Conservation (phyloP, 345 rosid species). For the Arabidopsis arenosa region DNA sequence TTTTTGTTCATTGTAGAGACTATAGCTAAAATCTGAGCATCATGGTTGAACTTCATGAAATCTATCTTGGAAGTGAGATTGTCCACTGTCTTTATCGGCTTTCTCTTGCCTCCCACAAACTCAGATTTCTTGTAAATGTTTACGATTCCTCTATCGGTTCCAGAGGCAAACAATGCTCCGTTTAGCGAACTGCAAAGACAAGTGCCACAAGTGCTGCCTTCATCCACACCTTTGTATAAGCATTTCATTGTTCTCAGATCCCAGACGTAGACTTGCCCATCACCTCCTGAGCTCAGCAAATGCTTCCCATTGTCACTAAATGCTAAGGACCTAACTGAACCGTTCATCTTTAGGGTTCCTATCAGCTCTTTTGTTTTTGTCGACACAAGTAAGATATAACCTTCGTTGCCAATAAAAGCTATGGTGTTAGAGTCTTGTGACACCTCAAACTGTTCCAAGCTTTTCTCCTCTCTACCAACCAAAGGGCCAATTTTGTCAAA, state of each 20-base stretch:
- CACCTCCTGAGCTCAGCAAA: conserved; percentile 86
- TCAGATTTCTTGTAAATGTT: conserved; percentile 82
- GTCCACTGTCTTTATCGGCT: conserved; percentile 76
- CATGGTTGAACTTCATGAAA: conserved; percentile 80
- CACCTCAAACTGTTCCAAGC: conserved; percentile 88
- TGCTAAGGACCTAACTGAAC: conserved; percentile 76
- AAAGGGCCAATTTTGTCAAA: conserved; percentile 87
- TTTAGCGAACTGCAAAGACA: conserved; percentile 65
- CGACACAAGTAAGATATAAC: conserved; percentile 82
- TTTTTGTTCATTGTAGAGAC: conserved; percentile 79
- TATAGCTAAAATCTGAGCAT: conserved; percentile 83
- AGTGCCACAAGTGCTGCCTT: conserved; percentile 82
- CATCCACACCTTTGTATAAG: conserved; percentile 82
- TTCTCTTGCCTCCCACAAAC: conserved; percentile 81
- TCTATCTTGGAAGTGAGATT: conserved; percentile 80
- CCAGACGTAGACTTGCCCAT: conserved; percentile 91
- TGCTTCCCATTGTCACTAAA: conserved; percentile 73
- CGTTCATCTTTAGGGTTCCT: conserved; percentile 93
- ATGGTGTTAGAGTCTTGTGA: conserved; percentile 80
- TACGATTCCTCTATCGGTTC: conserved; percentile 85
- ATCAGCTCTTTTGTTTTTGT: conserved; percentile 80
- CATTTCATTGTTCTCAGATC: conserved; percentile 85
- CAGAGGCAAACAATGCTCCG: conserved; percentile 79
- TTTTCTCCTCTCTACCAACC: conserved; percentile 96
- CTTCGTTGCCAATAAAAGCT: conserved; percentile 89